Conservation (phyloP, 2,329 filamentous ascomycete species). For the Penicillium sp. region DNA sequence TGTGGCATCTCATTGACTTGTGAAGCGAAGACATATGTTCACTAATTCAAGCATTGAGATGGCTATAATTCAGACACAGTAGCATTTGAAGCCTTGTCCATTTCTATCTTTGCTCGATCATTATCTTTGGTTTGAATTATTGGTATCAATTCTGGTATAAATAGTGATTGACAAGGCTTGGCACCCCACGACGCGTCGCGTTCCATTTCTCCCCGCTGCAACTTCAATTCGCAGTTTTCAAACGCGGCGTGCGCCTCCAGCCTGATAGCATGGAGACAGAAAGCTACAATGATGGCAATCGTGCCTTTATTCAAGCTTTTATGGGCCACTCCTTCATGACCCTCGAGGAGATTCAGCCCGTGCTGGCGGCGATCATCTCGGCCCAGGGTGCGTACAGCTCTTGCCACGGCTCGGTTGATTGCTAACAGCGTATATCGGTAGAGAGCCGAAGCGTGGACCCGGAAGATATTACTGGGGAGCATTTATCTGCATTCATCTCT, state of each 20-base stretch:
- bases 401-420: not conserved
- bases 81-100: no score
- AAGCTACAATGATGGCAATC: slow-evolving; percentile 60
- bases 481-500: slow-evolving; percentile 63
- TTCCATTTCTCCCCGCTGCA: slow-evolving; percentile 1
- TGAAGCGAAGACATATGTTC: no score
- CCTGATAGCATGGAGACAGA: not conserved
- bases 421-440: slow-evolving; percentile 15
- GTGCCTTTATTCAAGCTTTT: slow-evolving; percentile 86
- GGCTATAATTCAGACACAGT: no score
- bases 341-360: slow-evolving; percentile 62
- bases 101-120: no score
- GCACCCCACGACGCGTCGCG: slow-evolving; percentile 17
- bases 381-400: slow-evolving; percentile 40
- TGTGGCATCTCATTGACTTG: no score
- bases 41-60: no score
- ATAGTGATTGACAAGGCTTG: no score
- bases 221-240: no score
- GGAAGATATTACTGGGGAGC: slow-evolving; percentile 61
- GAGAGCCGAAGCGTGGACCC: slow-evolving; percentile 47
- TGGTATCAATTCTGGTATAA: no score
- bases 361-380: slow-evolving; percentile 71
- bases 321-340: slow-evolving; percentile 73
- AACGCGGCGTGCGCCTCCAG: no score
- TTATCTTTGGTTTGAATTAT: no score